Conservation (phyloP, 2,329 filamentous ascomycete species). For the Coleophoma crateriformis region DNA sequence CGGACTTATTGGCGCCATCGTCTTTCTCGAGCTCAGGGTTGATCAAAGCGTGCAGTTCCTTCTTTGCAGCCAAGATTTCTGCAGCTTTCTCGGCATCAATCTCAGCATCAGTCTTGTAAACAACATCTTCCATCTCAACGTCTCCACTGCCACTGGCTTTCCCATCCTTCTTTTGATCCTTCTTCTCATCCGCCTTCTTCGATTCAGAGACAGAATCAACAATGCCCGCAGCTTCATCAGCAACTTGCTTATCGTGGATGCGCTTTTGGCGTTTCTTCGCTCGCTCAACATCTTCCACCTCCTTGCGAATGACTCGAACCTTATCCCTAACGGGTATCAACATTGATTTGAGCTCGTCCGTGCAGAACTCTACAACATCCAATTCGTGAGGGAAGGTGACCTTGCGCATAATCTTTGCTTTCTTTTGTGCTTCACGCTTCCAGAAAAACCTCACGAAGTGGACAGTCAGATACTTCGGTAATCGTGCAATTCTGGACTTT, state of each 20-base stretch:
- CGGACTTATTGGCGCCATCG: conserved; percentile 84
- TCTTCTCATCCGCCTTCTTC: conserved; percentile 43
- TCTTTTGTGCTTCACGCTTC: conserved; percentile 93
- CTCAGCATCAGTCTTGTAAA: conserved; percentile 89
- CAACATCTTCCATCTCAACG: conserved; percentile 54
- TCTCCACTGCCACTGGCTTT: conserved; percentile 49
- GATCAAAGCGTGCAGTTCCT: conserved; percentile 77
- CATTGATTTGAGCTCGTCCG: conserved; percentile 76
- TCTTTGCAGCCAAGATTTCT: conserved; percentile 73
- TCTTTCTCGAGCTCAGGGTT: conserved; percentile 70
- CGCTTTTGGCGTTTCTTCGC: conserved; percentile 87
- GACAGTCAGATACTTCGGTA: conserved; percentile 93
- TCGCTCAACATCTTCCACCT: conserved; percentile 88
- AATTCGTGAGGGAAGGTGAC: conserved; percentile 93
- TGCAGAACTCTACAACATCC: conserved; percentile 92
- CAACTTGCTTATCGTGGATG: conserved; percentile 41
- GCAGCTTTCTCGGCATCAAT: conserved; percentile 80
- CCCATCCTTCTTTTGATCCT: conserved; percentile 37
- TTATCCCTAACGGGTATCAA: conserved; percentile 93
- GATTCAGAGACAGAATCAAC: conserved; percentile 33
- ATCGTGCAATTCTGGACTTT: conserved; percentile 78
- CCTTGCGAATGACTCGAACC: conserved; percentile 90
- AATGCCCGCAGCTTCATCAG: conserved; percentile 41
- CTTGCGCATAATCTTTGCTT: conserved; percentile 99
- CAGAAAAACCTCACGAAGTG: conserved; percentile 99